These are phyloP conservation scores for Hypsizygus marmoreus DNA, from an alignment of 768 basidiomycete species.

Conservation along the genomic window DNA sequence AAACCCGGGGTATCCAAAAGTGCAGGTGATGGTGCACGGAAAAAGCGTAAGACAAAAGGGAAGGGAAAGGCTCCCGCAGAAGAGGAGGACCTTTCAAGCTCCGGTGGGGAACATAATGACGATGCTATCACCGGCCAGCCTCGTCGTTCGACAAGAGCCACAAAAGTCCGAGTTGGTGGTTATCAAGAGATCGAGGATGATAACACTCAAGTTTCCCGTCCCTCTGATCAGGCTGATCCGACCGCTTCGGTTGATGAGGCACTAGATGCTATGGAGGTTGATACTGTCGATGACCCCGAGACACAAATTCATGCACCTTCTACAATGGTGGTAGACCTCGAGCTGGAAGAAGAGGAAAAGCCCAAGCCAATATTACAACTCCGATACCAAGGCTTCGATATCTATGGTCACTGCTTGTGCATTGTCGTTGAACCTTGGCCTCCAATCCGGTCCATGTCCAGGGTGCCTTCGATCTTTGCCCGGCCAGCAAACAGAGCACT, in stretches of 20 bases:
- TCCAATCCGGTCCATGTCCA: conserved; percentile 40
- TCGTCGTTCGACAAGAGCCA: conserved; percentile 9
- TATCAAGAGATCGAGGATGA: conserved; percentile 18
- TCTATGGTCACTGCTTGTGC: conserved; percentile 74
- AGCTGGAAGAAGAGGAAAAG: conserved; percentile 71
- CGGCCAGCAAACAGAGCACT: conserved; percentile 26
- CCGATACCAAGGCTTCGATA: conserved; percentile 68
- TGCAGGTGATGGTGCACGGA: conserved; percentile 15
- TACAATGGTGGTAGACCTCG: conserved; percentile 41
- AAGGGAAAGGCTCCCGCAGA: conserved; percentile 28
- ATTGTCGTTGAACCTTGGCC: conserved; percentile 86
- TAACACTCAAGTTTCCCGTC: no score
- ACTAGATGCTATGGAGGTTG: conserved; percentile 7
- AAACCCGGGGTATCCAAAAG: conserved; percentile 10
- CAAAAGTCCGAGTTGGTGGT: not conserved
- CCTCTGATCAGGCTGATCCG: no score
- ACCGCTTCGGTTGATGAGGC: conserved; percentile 19
- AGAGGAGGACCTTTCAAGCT: conserved; percentile 22
- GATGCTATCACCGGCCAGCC: conserved; percentile 6
- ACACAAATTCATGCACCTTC: conserved; percentile 7
- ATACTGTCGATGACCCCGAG: conserved; percentile 9
- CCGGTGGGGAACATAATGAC: conserved; percentile 15
- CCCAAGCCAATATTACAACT: conserved; percentile 71
- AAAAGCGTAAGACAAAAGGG: conserved; percentile 42
- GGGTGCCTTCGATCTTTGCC: conserved; percentile 23